Base-by-base conservation (phyloP, 2,329 filamentous ascomycete species). In the Aspergillus sergii region DNA sequence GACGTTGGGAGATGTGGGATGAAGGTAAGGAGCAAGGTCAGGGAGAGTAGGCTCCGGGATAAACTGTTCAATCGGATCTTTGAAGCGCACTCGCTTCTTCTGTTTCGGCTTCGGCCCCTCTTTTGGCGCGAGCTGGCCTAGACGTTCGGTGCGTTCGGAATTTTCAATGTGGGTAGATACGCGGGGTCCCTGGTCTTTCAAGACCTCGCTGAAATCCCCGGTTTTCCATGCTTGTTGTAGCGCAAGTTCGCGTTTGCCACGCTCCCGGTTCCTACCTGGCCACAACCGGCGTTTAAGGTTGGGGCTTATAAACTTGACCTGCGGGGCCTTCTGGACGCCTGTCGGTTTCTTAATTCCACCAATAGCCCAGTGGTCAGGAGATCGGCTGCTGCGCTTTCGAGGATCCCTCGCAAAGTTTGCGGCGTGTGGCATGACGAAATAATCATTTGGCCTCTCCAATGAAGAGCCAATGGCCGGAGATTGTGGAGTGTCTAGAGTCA, bases 21-120 rank as follows among this genome's bases (percentile, higher is more conserved):
- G 64, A 30, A 68, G 55, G 45, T 67, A 46, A 1, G 66, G 64
- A 19, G 64, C 64, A 57, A 68, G 54, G 12, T 63, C 59, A 19
- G 57, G 28, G 32, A 60, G 28, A 12, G 48, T 50, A 32, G 50
- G 23, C 28, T 59, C 30, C 8, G 23, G 7, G 12, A 56, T 32
- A 14, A 26, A 36, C 53, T 64, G 58, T 19, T 57, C 58, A 16
- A 63, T 56, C 21, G 66, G 66, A n/a, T 62, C 60, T 4, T 55
- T 51, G 39, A 68, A 69, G n/a, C 55, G 66, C 36, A 66, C 66
- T n/a, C 12, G 14, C 43, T 50, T 61, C 48, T 50, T 61, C 12
- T 19, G 23, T 53, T 50, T 51, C 28, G 14, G 39, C 36, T 39
- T 21, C 19, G n/a, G 34, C n/a, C 21, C 11, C 56, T 34, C 43